Evolutionary conservation across 495 filamentous ascomycete species (phyloP).

Genomic region (Trichoderma gamsii): DNA sequence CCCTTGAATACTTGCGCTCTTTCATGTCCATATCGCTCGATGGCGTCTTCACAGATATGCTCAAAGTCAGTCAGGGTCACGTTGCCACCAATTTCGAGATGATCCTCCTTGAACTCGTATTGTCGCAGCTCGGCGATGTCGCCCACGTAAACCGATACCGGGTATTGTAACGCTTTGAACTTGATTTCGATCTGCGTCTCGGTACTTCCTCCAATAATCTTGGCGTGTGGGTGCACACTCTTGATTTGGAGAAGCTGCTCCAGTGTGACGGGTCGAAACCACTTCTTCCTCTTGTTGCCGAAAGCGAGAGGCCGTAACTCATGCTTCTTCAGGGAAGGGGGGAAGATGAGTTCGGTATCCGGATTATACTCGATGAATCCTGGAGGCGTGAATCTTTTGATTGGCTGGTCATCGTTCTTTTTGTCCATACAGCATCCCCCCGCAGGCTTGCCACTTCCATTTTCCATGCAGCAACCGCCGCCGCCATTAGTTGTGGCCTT

Average conservation of each 20-base stretch:
- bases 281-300: constrained; percentile 90
- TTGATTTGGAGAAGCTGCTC: constrained; percentile 90
- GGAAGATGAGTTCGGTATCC: constrained; percentile 93
- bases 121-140: constrained; percentile 84
- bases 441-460: constrained; percentile 52
- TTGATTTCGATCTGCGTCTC: constrained; percentile 98
- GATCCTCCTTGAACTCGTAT: constrained; percentile 71
- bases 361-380: constrained; percentile 91
- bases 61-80: constrained; percentile 83
- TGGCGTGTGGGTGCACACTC: constrained; percentile 73
- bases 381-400: constrained; percentile 69
- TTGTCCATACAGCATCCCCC: constrained; percentile 67
- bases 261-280: constrained; percentile 84
- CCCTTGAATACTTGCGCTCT: constrained; percentile 68
- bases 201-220: constrained; percentile 91
- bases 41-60: constrained; percentile 62
- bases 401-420: constrained; percentile 41
- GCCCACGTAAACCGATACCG: constrained; percentile 82
- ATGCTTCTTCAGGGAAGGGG: constrained; percentile 73
- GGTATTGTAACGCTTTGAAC: constrained; percentile 91
- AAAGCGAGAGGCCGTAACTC: constrained; percentile 75
- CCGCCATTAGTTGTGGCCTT: constrained; percentile 56
- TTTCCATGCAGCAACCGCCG: constrained; percentile 33
- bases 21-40: constrained; percentile 68
- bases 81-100: constrained; percentile 86